Conservation (phyloP, 306 rosid species). For the Abrus precatorius region DNA sequence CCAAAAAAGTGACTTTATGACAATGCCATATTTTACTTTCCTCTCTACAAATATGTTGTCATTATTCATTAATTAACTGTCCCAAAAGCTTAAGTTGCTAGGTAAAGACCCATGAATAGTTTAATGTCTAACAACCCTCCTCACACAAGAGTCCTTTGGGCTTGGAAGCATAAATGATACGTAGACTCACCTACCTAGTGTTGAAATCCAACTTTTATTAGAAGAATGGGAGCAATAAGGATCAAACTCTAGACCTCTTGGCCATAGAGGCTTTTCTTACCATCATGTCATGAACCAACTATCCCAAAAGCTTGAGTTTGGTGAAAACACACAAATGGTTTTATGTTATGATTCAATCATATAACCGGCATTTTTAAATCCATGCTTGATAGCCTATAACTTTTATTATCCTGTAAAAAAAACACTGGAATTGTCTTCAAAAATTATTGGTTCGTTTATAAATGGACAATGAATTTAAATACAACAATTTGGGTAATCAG, state of each 20-base stretch:
- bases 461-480: slow-evolving; percentile 22
- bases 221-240: not conserved
- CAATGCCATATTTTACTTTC: not conserved
- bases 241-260: not conserved
- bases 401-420: slow-evolving; percentile 7
- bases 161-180: not conserved
- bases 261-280: not conserved
- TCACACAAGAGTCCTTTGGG: not conserved
- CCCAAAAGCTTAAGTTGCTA: not conserved
- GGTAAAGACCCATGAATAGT: not conserved
- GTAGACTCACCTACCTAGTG: not conserved
- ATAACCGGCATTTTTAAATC: not conserved
- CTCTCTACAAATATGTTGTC: slow-evolving; percentile 1
- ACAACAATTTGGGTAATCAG: slow-evolving; percentile 2
- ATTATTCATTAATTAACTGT: not conserved
- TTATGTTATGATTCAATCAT: not conserved
- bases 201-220: not conserved
- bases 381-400: not conserved
- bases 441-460: not conserved
- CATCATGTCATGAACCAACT: not conserved
- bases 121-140: not conserved
- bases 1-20: not conserved
- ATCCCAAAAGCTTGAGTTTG: not conserved
- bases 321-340: not conserved
- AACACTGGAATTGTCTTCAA: not conserved